Conservation (phyloP, 768 basidiomycete species). For the Neoboletus brunneissimus region DNA sequence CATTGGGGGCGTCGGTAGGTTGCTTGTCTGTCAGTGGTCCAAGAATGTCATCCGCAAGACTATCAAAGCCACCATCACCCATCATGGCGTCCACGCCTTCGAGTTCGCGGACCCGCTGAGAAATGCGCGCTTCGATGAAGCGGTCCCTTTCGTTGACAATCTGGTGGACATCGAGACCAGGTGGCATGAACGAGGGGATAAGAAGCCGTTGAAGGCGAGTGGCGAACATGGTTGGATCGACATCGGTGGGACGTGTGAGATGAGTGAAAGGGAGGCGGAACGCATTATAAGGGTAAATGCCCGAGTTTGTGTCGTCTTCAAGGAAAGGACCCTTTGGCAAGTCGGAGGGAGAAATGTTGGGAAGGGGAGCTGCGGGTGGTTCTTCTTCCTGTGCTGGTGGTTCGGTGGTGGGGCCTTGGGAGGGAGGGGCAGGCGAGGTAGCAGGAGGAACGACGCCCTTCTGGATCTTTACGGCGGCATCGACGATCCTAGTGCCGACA, state of each 20-base stretch:
- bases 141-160: slow-evolving; percentile 90
- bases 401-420: slow-evolving; percentile 28
- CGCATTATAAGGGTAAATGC: slow-evolving; percentile 91
- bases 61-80: slow-evolving; percentile 70
- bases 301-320: slow-evolving; percentile 76
- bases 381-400: slow-evolving; percentile 55
- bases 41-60: slow-evolving; percentile 40
- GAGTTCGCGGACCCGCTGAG: slow-evolving; percentile 86
- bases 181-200: slow-evolving; percentile 86
- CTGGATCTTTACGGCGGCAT: slow-evolving; percentile 71
- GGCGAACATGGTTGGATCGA: slow-evolving; percentile 59
- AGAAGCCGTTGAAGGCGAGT: slow-evolving; percentile 77
- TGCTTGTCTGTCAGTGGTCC: slow-evolving; percentile 3
- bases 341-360: slow-evolving; percentile 51
- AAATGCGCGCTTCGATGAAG: slow-evolving; percentile 84
- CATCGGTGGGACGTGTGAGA: slow-evolving; percentile 61
- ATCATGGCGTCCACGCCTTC: slow-evolving; percentile 75
- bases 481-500: slow-evolving; percentile 60
- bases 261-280: slow-evolving; percentile 82
- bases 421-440: slow-evolving; percentile 24
- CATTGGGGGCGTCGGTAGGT: slow-evolving; percentile 31
- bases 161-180: slow-evolving; percentile 88
- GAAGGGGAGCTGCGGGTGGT: slow-evolving; percentile 27
- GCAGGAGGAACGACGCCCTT: slow-evolving; percentile 44
- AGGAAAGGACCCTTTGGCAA: slow-evolving; percentile 72